Base-by-base conservation (phyloP, 2,329 filamentous ascomycete genomes). In the Aspergillus fischeri region DNA sequence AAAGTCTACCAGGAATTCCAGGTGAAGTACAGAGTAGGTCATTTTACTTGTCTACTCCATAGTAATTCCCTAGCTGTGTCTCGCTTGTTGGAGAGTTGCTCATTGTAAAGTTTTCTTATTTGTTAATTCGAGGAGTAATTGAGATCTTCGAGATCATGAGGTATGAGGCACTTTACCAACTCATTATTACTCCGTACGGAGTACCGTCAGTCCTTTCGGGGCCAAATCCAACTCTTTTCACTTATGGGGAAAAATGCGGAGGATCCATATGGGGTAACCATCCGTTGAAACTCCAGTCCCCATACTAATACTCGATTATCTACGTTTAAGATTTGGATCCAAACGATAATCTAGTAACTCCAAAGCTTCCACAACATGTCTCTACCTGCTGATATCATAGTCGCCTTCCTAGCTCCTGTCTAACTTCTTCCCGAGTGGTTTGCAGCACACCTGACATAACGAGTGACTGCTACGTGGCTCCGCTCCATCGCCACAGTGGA, bases 381-480 rank as follows among this genome's bases (percentile, higher is more conserved):
- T 24, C 44, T 47, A 27, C 10, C 21, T 47, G 20, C 44, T 47
- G 44, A 21, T 10, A 24, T 27, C 21, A 24, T 44, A 17, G 8
- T 21, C 21, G 14, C 32, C 14, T 38, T 38, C 32, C 32, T 38
- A 38, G 14, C n/a, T 38, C 14, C 14, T 17, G 14, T 38, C 14
- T 38, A 6, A 3, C 10, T 7, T 27, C 21, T 47, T 27, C 42
- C 44, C 21, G 44, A 24, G 6, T 24, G n/a, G 44, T 9, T 60
- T 60, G 60, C 58, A 58, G 57, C 52, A 54, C 55, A 53, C 62
- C 59, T 64, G 62, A 65, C 60, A 51, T 51, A 48, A 51, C 54
- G 11, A 47, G 20, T 25, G 44, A 21, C 41, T 21, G 41, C 63
- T 63, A 65, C 63, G 63, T 65, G 63, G 62, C 62, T 61, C 54